These are phyloP conservation scores for Barnettozyma vustinii DNA, from an alignment of 805 yeast genomes.

Conservation along the genomic window DNA sequence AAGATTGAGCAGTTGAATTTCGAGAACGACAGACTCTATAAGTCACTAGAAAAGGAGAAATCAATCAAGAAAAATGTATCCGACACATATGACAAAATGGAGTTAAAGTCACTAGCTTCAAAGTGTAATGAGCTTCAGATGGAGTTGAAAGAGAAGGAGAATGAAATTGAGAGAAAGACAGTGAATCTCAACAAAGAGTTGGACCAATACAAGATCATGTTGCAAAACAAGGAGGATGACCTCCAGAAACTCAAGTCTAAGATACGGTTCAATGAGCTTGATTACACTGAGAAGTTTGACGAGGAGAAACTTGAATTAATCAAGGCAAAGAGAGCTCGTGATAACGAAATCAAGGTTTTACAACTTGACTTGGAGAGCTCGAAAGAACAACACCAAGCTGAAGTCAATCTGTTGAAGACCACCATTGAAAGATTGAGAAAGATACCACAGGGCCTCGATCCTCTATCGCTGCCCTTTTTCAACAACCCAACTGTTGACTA, in stretches of 20 bases:
- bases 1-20: conserved; percentile 33
- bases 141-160: conserved; percentile 22
- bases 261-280: conserved; percentile 28
- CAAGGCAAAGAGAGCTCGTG: conserved; percentile 33
- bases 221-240: conserved; percentile 34
- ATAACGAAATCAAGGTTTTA: conserved; percentile 32
- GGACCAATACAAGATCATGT: conserved; percentile 17
- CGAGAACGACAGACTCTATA: conserved; percentile 32
- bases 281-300: conserved; percentile 28
- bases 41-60: conserved; percentile 32
- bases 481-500: conserved; percentile 4
- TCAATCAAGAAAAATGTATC: conserved; percentile 11
- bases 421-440: conserved; percentile 12
- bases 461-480: neutral
- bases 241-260: conserved; percentile 30
- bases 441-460: neutral
- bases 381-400: conserved; percentile 32
- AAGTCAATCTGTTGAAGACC: conserved; percentile 30
- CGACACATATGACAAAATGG: conserved; percentile 30
- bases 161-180: conserved; percentile 15
- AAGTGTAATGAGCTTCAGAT: conserved; percentile 30
- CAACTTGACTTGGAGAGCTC: conserved; percentile 34
- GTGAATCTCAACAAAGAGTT: conserved; percentile 20
- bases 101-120: conserved; percentile 33
- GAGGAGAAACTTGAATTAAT: conserved; percentile 33